Conservation (phyloP, 768 basidiomycete species). For the Tephrocybe sp. region DNA sequence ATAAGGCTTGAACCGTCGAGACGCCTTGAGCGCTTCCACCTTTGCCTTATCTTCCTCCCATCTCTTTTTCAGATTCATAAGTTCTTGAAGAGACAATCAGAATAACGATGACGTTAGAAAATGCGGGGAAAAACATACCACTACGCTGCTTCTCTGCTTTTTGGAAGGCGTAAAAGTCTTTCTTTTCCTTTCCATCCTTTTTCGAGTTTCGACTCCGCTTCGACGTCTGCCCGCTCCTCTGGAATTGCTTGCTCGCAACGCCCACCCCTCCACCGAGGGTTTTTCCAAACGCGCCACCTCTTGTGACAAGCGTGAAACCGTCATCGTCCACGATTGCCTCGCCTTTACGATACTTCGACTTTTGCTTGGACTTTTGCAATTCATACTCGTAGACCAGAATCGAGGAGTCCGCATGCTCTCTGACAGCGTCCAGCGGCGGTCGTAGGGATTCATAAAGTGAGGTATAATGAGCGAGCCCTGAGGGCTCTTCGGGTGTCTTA, state of each 20-base stretch:
- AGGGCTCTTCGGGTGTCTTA: conserved; percentile 50
- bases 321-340: conserved; percentile 93
- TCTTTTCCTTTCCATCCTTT: conserved; percentile 68
- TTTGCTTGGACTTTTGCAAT: conserved; percentile 57
- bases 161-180: conserved; percentile 88
- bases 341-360: conserved; percentile 73
- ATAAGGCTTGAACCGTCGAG: conserved; percentile 86
- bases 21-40: conserved; percentile 76
- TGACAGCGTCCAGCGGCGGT: conserved; percentile 73
- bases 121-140: conserved; percentile 49
- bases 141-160: conserved; percentile 85
- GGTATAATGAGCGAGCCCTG: conserved; percentile 73
- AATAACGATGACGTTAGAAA: background rate
- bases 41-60: conserved; percentile 91
- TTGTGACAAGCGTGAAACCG: conserved; percentile 92
- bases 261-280: conserved; percentile 80
- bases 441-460: conserved; percentile 64
- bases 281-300: conserved; percentile 88
- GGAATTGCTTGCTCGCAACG: conserved; percentile 62
- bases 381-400: conserved; percentile 79
- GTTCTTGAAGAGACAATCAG: conserved; percentile 41
- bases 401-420: conserved; percentile 76
- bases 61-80: conserved; percentile 71
- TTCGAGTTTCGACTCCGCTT: conserved; percentile 44
- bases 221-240: conserved; percentile 58